These are phyloP conservation scores for Phytophthora ohioensis DNA, from an alignment of 352 stramenopile genomes.

Conservation along the genomic window DNA sequence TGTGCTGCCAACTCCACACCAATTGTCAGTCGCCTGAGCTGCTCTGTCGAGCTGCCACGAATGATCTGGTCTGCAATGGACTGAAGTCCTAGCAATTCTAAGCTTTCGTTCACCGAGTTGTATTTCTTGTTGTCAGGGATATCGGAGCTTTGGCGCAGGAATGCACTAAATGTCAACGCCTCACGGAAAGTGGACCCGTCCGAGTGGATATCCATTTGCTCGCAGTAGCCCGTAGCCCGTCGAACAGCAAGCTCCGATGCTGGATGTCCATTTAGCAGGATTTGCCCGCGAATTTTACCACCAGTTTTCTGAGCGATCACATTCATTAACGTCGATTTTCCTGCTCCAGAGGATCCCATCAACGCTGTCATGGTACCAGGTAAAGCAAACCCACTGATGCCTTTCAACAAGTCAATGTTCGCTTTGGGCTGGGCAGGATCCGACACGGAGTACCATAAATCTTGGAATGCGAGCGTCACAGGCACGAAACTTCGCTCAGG, in stretches of 20 bases:
- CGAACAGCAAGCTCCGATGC: background rate
- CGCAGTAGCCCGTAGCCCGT: too few relatives aligned
- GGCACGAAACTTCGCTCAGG: background rate
- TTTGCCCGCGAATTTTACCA: background rate
- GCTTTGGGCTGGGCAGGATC: background rate
- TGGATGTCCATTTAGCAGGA: background rate
- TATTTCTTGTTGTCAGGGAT: background rate
- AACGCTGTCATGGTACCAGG: background rate
- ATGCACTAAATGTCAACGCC: too few relatives aligned
- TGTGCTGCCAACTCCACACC: background rate
- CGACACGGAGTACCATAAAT: background rate
- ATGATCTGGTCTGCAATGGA: background rate
- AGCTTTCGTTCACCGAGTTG: background rate
- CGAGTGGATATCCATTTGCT: too few relatives aligned
- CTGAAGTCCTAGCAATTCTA: background rate
- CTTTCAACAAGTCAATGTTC: background rate
- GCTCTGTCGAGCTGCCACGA: background rate
- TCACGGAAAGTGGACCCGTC: too few relatives aligned
- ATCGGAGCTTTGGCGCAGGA: background rate
- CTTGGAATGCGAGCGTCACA: background rate
- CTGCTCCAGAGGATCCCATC: background rate
- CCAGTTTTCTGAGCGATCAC: background rate
- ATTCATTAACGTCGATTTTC: background rate
- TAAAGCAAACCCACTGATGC: constrained; percentile 1
- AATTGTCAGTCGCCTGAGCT: constrained; percentile 1